A percentile compares a stretch with the other conserved stretches of the same genome.
These are phyloP conservation scores for Petunia hybrid DNA, from an alignment of 305 asterid genomes.

Conservation along the genomic window DNA sequence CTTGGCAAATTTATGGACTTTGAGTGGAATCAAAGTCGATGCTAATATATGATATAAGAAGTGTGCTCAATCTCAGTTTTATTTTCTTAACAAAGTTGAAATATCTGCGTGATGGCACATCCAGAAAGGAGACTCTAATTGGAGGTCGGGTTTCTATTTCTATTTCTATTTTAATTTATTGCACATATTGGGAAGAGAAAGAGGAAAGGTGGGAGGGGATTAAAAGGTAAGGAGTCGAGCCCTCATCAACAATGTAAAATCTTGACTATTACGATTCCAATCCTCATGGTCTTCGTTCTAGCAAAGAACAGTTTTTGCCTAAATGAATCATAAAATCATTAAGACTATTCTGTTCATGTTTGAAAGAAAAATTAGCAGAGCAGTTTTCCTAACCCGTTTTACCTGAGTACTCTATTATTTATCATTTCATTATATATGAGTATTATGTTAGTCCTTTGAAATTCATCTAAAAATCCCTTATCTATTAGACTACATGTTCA, in stretches of 20 bases:
- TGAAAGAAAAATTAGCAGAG: constrained; percentile 43
- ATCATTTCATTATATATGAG: neutral
- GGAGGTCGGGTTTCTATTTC: no score
- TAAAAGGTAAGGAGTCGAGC: no score
- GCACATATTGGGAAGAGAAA: no score
- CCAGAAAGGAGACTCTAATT: no score
- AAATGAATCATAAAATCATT: neutral
- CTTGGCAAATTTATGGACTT: neutral
- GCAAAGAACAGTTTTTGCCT: neutral
- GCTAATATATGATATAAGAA: neutral
- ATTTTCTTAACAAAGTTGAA: neutral
- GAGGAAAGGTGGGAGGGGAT: no score
- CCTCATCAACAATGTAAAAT: no score
- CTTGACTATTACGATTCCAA: no score
- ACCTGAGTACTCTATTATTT: neutral
- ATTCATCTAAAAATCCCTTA: constrained; percentile 36
- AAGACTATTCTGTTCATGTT: constrained; percentile 7
- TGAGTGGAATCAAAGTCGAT: neutral
- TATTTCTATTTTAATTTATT: no score
- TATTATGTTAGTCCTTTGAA: neutral
- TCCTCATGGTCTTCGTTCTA: no score
- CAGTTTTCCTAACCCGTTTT: constrained; percentile 46
- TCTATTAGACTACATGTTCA: neutral
- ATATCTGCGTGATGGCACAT: neutral
- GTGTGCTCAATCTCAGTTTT: neutral